Percentiles rank a stretch among this genome's conserved stretches.
Evolutionary conservation across 345 rosid genomes (phyloP).

Genomic region (Reutealis trisperma): DNA sequence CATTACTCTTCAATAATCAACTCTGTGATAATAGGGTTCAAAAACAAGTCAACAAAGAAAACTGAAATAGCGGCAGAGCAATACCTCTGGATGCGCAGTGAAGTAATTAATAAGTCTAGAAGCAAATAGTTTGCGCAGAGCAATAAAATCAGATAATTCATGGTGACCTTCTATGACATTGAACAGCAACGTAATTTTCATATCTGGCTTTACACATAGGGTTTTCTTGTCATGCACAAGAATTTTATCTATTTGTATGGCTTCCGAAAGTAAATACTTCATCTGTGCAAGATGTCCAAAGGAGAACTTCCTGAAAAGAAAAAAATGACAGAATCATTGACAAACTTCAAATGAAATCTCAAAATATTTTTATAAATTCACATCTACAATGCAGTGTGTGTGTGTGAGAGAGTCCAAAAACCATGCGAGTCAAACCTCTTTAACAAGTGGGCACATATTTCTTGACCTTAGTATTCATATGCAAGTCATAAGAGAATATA

Average conservation of each 20-base stretch:
- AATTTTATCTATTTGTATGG: slow-evolving; percentile 41
- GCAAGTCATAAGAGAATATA: neutral
- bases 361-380: neutral
- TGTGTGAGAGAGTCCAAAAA: neutral
- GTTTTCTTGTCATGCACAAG: slow-evolving; percentile 49
- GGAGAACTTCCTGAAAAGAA: slow-evolving; percentile 37
- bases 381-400: neutral
- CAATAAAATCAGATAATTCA: slow-evolving; percentile 39
- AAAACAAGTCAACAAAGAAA: neutral
- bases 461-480: neutral
- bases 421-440: neutral
- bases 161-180: slow-evolving; percentile 36
- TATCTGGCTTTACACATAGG: slow-evolving; percentile 45
- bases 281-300: slow-evolving; percentile 47
- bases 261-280: slow-evolving; percentile 52
- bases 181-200: slow-evolving; percentile 40
- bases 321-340: neutral
- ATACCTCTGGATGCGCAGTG: slow-evolving; percentile 46
- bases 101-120: slow-evolving; percentile 40
- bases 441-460: neutral
- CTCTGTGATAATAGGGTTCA: neutral
- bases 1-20: neutral
- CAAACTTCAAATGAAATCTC: neutral
- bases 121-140: slow-evolving; percentile 37
- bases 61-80: neutral